phyloP scores from a whole-genome alignment of 257 asterid genomes.

The Primulina tabacum region DNA sequence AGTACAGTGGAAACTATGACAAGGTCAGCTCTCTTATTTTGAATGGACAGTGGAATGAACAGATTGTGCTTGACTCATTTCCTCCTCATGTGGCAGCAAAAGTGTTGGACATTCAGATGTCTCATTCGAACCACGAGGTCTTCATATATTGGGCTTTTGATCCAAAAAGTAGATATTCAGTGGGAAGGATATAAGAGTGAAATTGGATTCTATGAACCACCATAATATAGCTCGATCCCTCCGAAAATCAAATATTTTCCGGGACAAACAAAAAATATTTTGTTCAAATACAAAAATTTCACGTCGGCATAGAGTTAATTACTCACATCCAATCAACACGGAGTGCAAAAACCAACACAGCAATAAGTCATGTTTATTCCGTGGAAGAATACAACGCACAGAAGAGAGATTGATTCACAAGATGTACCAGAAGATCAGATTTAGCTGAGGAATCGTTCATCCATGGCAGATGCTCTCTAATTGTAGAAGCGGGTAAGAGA shows the following conservation, averaged over 20 bases:
- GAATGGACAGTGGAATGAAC: no score
- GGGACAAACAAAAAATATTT: slow-evolving; percentile 12
- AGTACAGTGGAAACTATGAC: no score
- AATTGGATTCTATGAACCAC: no score
- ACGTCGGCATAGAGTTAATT: slow-evolving; percentile 12
- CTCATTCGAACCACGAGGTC: no score
- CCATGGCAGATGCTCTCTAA: slow-evolving; percentile 12
- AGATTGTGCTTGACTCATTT: no score
- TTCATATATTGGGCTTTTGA: no score
- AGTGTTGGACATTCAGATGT: no score
- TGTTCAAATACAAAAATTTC: slow-evolving; percentile 25
- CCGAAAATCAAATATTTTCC: slow-evolving; percentile 22
- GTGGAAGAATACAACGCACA: neutral
- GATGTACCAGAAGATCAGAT: slow-evolving; percentile 32
- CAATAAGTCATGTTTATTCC: neutral
- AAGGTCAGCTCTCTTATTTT: no score
- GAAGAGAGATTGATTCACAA: slow-evolving; percentile 28
- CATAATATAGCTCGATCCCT: neutral
- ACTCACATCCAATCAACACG: slow-evolving; percentile 15
- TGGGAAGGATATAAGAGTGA: no score
- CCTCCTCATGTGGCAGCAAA: no score
- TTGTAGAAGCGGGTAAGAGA: slow-evolving; percentile 20
- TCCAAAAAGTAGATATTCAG: no score
- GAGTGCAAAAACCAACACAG: slow-evolving; percentile 16
- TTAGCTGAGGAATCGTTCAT: slow-evolving; percentile 16